A percentile compares a stretch with the other conserved stretches of the same genome.
phyloP scores from a whole-genome alignment of 169 alveolate genomes.

The Plasmodium malariae region DNA sequence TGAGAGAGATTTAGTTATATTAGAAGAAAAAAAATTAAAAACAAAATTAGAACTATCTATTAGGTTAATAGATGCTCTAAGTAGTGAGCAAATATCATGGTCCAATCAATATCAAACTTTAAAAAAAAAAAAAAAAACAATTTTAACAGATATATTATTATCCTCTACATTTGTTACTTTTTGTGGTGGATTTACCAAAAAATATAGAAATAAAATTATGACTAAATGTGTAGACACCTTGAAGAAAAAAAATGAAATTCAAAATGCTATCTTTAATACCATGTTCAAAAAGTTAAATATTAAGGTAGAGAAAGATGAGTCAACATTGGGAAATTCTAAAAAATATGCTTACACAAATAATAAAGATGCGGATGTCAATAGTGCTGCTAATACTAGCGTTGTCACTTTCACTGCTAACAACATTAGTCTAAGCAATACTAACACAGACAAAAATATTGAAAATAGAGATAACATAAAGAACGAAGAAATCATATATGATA shows the following conservation, averaged over 20 bases:
- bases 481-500: conserved; percentile 25
- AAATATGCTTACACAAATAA: neutral
- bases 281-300: conserved; percentile 7
- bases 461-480: neutral
- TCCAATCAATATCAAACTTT: conserved; percentile 90
- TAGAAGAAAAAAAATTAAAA: conserved; percentile 94
- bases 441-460: neutral
- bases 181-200: conserved; percentile 96
- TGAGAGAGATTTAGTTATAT: conserved; percentile 94
- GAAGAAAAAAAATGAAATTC: conserved; percentile 55
- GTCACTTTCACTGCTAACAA: neutral
- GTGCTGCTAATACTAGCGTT: neutral
- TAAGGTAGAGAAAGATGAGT: neutral
- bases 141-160: conserved; percentile 94
- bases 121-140: conserved; percentile 90
- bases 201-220: conserved; percentile 91
- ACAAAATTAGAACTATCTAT: conserved; percentile 94
- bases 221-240: conserved; percentile 78
- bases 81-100: conserved; percentile 96
- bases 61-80: conserved; percentile 94
- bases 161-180: conserved; percentile 96
- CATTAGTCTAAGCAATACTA: neutral
- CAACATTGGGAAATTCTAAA: neutral
- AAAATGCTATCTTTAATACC: conserved; percentile 30
- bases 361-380: neutral